Evolutionary conservation across 495 filamentous ascomycete species (phyloP).

Genomic region (Penicillium simplicissimum): DNA sequence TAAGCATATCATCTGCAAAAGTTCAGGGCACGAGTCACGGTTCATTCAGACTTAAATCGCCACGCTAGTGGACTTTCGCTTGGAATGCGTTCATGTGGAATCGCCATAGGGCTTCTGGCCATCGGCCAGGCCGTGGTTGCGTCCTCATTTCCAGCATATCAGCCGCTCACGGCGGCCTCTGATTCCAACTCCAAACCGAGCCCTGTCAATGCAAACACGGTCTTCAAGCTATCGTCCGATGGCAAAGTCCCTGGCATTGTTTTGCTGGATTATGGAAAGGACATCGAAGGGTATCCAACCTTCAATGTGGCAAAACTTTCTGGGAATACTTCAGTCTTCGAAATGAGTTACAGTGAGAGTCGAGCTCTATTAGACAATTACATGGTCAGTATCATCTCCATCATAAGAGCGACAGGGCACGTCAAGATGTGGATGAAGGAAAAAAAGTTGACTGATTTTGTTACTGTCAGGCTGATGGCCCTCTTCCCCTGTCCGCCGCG

Average conservation of each 20-base stretch:
- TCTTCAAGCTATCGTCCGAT: conserved; percentile 8
- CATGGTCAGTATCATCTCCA: conserved; percentile 19
- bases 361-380: conserved; percentile 15
- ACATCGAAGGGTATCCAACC: conserved; percentile 22
- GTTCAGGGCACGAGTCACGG: not conserved
- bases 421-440: not conserved
- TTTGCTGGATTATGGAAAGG: conserved; percentile 17
- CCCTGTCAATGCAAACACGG: not conserved
- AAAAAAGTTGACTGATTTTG: not conserved
- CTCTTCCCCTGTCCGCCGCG: conserved; percentile 18
- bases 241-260: conserved; percentile 9
- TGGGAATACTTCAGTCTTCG: conserved; percentile 23
- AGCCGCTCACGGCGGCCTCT: not conserved
- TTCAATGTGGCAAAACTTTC: conserved; percentile 15
- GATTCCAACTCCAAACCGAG: not conserved
- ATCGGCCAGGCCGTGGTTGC: not conserved
- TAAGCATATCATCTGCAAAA: not conserved
- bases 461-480: conserved; percentile 16
- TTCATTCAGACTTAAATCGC: not conserved
- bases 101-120: not conserved
- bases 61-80: not conserved
- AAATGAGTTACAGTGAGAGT: conserved; percentile 23
- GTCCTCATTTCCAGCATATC: not conserved
- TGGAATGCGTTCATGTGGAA: not conserved
- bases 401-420: not conserved